These are phyloP conservation scores for Penicillium crustosum DNA, from an alignment of 2,329 filamentous ascomycete genomes.

Conservation along the genomic window DNA sequence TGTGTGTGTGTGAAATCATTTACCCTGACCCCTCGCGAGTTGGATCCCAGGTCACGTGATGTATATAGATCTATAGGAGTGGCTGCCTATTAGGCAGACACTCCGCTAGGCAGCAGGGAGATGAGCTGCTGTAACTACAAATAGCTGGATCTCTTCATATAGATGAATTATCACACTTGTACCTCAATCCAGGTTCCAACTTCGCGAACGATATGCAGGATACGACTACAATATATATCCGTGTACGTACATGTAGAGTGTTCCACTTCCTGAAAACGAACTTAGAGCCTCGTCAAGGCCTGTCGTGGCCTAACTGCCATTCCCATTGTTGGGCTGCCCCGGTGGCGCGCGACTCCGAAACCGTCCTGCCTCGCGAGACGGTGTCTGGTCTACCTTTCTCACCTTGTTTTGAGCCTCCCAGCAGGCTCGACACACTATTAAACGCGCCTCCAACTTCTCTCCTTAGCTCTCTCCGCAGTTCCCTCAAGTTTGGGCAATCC, in stretches of 20 bases:
- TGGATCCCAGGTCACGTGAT: too few species aligned
- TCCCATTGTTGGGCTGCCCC: slow-evolving; percentile 6
- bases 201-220: too few species aligned
- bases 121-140: slow-evolving; percentile 2
- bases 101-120: not conserved
- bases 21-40: too few species aligned
- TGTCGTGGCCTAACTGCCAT: slow-evolving; percentile 15
- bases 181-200: not conserved
- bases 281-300: slow-evolving; percentile 24
- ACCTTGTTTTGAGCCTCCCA: not conserved
- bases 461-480: too few species aligned
- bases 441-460: too few species aligned
- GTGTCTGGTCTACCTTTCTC: not conserved
- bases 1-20: too few species aligned
- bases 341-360: slow-evolving; percentile 13
- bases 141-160: slow-evolving; percentile 1
- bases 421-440: too few species aligned
- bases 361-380: not conserved
- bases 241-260: slow-evolving; percentile 19
- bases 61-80: too few species aligned
- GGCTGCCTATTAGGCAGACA: too few species aligned
- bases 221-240: not conserved
- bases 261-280: slow-evolving; percentile 19
- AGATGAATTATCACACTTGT: not conserved
- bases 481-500: too few species aligned